Evolutionary conservation across 2,329 filamentous ascomycete species (phyloP), one percentile per base, ranked within the genome.

Genomic region (Chaetomium strumarium): DNA sequence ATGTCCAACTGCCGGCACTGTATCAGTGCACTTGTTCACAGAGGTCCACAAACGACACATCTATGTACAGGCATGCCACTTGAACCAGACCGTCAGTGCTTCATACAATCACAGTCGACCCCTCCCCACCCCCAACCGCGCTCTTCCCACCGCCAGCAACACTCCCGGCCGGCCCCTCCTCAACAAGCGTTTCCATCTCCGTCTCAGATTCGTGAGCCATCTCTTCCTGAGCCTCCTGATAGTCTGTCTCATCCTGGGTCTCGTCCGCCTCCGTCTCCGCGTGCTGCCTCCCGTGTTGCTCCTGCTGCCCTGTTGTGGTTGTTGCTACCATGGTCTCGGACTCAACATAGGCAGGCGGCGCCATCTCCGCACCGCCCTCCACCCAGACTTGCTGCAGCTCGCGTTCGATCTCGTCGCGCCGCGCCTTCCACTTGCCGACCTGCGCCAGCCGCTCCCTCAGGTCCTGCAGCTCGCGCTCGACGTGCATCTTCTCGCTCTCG

Each of bases 391-490:
- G 72, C 24, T 75, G 82, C 53, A 99, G 73, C 72, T 99, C 92
- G 40, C 72, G 71, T 63, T 97, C 90, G 63, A 99, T 95, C 67
- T 90, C 87, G 46, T 83, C 78, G 34, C 83, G 81, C 46, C 93
- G 79, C 59, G 73, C 72, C 74, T 92, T 90, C 90, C 90, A 95
- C 62, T 84, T 79, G 49, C 92, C 86, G 0, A 97, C 92, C 69
- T 89, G 85, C 11, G 82, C 78, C 8, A 99, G 73, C 20, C 86
- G 79, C 67, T 92, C 89, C 30, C 85, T 82, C 40, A 99, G 76
- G 60, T 96, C 90, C 46, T 86, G 80, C 14, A 97, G 75, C 68
- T 99, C 93, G 67, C 88, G 89, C 72, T 96, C 91, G 8, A 96
- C 90, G 19, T 88, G 87, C 68, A 91, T 84, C 73, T 96, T 96